Percentiles rank a stretch among this genome's conserved stretches.
Conservation (phyloP, 2,329 filamentous ascomycete genomes). For the Talaromyces sp. region DNA sequence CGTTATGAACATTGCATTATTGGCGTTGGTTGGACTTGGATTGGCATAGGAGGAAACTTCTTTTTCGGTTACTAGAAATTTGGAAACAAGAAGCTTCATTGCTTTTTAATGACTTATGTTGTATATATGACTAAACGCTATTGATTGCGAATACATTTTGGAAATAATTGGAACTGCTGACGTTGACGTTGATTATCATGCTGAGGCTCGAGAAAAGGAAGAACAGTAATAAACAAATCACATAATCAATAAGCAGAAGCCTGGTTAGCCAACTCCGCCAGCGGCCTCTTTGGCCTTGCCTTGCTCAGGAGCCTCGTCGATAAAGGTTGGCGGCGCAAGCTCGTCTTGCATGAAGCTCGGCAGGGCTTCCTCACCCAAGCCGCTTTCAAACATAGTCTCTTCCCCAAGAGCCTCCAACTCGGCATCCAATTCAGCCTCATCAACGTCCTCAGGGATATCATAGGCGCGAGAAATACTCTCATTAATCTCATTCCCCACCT, state of each 20-base stretch:
- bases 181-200: background rate
- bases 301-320: conserved; percentile 79
- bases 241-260: background rate
- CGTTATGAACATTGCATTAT: conserved; percentile 71
- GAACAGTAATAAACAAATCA: background rate
- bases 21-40: conserved; percentile 61
- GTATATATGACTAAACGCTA: background rate
- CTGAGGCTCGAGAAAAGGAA: background rate
- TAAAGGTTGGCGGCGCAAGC: conserved; percentile 73
- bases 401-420: conserved; percentile 92
- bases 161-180: background rate
- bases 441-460: conserved; percentile 93
- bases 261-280: conserved; percentile 28
- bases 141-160: background rate
- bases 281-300: conserved; percentile 79
- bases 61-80: background rate
- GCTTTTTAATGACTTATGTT: background rate
- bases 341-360: conserved; percentile 90
- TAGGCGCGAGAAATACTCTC: conserved; percentile 88
- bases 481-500: conserved; percentile 97
- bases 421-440: conserved; percentile 92
- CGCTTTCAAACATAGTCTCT: conserved; percentile 81
- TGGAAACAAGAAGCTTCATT: background rate
- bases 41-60: conserved; percentile 23
- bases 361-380: conserved; percentile 56